A percentile compares a stretch with the other conserved stretches of the same genome.
phyloP scores from a whole-genome alignment of 768 basidiomycete genomes.

The Lentinus brumalis region DNA sequence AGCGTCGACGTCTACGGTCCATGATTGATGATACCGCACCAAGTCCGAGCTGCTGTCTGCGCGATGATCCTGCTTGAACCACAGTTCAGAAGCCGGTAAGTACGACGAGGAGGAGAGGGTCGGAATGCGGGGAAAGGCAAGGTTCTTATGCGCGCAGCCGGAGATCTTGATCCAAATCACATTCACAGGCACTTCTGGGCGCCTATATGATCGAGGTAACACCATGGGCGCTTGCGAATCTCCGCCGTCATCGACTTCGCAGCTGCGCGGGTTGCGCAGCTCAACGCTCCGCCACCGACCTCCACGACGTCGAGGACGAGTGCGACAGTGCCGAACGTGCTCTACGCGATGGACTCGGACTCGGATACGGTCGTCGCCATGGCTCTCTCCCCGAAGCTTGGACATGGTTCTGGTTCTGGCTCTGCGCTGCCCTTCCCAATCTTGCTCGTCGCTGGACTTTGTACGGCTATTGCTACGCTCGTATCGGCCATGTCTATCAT shows the following conservation, averaged over 20 bases:
- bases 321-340: not conserved
- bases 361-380: not conserved
- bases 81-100: no score
- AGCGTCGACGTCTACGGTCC: no score
- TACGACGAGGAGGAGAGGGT: no score
- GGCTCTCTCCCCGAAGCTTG: constrained; percentile 1
- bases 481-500: constrained; percentile 76
- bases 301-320: not conserved
- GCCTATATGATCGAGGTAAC: no score
- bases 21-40: no score
- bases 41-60: no score
- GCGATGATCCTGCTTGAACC: no score
- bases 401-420: constrained; percentile 64
- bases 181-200: no score
- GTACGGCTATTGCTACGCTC: constrained; percentile 67
- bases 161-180: no score
- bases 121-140: no score
- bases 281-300: constrained; percentile 3
- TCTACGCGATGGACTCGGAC: not conserved
- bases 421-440: constrained; percentile 51
- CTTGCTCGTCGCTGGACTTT: constrained; percentile 62
- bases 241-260: not conserved
- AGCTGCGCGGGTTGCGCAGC: not conserved
- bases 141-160: no score
- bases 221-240: no score